phyloP scores from a whole-genome alignment of 202 grass and related monocot species.

The Eragrostis tef region DNA sequence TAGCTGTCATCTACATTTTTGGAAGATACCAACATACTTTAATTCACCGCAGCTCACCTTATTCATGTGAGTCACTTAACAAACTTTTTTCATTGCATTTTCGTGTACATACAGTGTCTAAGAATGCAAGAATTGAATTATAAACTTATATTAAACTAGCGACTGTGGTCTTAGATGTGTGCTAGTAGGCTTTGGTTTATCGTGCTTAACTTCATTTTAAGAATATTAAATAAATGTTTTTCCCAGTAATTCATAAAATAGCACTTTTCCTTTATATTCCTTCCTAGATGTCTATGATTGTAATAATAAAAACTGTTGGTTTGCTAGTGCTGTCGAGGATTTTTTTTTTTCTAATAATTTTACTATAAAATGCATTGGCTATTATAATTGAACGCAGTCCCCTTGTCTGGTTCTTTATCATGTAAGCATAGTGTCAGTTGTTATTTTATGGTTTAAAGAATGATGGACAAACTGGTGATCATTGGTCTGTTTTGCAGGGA shows the following conservation, averaged over 20 bases:
- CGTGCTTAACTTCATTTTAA: background rate
- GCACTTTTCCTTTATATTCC: background rate
- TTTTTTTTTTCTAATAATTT: background rate
- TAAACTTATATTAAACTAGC: background rate
- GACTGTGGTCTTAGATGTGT: background rate
- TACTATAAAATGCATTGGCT: background rate
- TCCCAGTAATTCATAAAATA: background rate
- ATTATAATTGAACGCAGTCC: conserved; percentile 5
- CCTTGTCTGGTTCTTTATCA: conserved; percentile 19
- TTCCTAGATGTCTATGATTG: background rate
- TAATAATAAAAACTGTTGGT: background rate
- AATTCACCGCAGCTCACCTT: background rate
- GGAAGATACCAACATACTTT: background rate
- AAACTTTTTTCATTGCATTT: background rate
- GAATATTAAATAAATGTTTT: background rate
- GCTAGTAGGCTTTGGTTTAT: background rate
- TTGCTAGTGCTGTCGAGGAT: conserved; percentile 2
- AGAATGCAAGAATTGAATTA: background rate
- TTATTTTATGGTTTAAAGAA: conserved; percentile 1
- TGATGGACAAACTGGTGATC: background rate
- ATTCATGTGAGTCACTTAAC: background rate
- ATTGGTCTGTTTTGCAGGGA: conserved; percentile 53
- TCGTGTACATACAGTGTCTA: background rate
- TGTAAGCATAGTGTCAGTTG: background rate
- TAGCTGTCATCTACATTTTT: conserved; percentile 11